Base-by-base conservation (phyloP, 208 protist species). In the Acanthamoeba royreba region DNA sequence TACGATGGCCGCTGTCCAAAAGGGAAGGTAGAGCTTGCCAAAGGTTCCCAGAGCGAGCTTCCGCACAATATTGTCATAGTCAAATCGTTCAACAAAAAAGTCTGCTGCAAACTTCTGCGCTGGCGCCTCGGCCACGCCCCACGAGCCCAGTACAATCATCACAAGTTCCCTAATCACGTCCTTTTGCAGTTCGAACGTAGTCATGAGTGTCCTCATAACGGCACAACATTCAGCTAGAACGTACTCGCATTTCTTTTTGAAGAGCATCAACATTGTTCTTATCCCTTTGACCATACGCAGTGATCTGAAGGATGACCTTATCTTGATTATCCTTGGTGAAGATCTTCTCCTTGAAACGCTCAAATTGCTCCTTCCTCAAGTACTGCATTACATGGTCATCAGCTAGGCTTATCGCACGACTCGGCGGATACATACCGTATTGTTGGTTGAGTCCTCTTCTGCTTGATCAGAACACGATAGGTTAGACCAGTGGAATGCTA, bases 1-100 rank as follows among this genome's bases (percentile, higher is more conserved):
- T 19, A 90, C 38, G 15, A 90, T 66, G 35, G 83, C 83, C 15
- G 83, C 11, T 28, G 49, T 69, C 83, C 83, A 90, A 38, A 90
- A 90, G 28, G 83, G 83, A 25, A 90, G 49, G 55, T 90, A 90
- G 33, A 72, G 49, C 46, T 90, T 90, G 49, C 83, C 83, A 45
- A 90, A 22, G 35, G 49, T 69, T 38, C 49, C 69, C 25, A 90
- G 28, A 19, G 52, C 55, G n/a, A 69, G 33, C 55, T 90, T 58
- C 22, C 83, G 49, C 52, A 90, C 25, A 5, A 90, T 38, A 35
- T 90, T 90, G 83, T 69, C 55, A 33, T 90, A 90, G n/a, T 90
- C 83, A 28, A 90, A 90, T 5, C 83, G 83, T 38, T 90, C 83
- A 9, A 90, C 55, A 46, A 90, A 90, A 52, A 69, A 72, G 31